Evolutionary conservation across 2,329 filamentous ascomycete species (phyloP), one percentile per base, ranked within the genome.

Genomic region (Fusarium sp.): DNA sequence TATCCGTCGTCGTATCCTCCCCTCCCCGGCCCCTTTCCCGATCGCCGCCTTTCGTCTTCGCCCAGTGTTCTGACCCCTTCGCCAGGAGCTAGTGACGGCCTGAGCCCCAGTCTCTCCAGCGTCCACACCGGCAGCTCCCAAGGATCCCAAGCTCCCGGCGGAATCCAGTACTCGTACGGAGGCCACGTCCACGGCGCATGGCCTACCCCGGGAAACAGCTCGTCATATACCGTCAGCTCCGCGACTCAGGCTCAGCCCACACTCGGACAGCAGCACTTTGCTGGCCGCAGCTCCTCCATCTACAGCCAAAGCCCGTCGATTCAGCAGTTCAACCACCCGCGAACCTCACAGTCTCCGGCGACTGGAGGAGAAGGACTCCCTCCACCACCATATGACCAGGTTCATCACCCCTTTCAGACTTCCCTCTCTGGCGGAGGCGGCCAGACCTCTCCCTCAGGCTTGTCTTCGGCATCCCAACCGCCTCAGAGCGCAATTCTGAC

Each of bases 311-410:
- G 89, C 62, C 87, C 89, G 33, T 86, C 87, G 56, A 84, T 90
- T 79, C 71, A 80, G 29, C 82, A 79, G 48, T 78, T 76, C 65
- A 78, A 77, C 60, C 80, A 82, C 35, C 77, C 77, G 18, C 77
- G 83, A 64, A 81, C 76, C 72, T 81, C 83, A 5, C 82, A 81
- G 62, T 83, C 83, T 27, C 92, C 93, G 16, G 81, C 85, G 11
- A 87, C 89, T 9, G 85, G 87, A 31, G 86, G 85, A 57, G 91
- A 94, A 79, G 88, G 87, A 58, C 85, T 95, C 64, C 89, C 93
- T 69, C 87, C 90, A 64, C 90, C 92, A 69, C 88, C 92, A 8
- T 94, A 92, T 82, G 92, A 93, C 73, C 86, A 90, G 71, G 90
- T 91, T 74, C 87, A 92, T 69, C 89, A 91, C 52, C 86, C 91